phyloP scores from a whole-genome alignment of 2,329 filamentous ascomycete genomes.

The Hypomyces rosellus region DNA sequence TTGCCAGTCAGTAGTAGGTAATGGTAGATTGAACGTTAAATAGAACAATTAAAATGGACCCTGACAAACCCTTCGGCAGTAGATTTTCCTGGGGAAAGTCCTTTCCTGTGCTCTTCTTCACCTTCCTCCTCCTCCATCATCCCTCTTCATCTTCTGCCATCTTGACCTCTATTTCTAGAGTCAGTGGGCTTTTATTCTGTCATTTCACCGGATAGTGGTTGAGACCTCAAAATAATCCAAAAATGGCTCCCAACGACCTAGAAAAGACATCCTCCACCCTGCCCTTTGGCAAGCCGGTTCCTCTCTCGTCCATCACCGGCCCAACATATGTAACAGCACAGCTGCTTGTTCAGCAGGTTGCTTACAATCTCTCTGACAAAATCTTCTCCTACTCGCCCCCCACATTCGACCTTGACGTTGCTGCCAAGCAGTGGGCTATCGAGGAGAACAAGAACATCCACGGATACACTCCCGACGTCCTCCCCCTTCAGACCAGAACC shows the following conservation, averaged over 20 bases:
- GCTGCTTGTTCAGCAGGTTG: constrained; percentile 89
- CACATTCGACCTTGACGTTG: constrained; percentile 82
- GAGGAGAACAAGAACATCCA: constrained; percentile 70
- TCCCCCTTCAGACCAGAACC: constrained; percentile 76
- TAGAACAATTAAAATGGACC: constrained; percentile 9
- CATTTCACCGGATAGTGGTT: no score
- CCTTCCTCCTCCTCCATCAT: constrained; percentile 8
- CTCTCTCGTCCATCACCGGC: constrained; percentile 62
- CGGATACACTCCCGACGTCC: constrained; percentile 70
- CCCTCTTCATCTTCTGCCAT: constrained; percentile 5
- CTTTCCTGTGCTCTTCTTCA: constrained; percentile 2
- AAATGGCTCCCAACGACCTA: constrained; percentile 6
- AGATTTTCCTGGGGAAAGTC: constrained; percentile 15
- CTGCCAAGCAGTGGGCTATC: constrained; percentile 70
- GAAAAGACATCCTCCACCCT: constrained; percentile 40
- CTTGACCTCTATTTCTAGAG: constrained; percentile 5
- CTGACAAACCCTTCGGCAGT: constrained; percentile 20
- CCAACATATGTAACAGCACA: constrained; percentile 92
- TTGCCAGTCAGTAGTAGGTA: constrained; percentile 11
- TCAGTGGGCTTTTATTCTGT: not conserved
- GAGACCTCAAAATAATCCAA: not conserved
- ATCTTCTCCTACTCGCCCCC: constrained; percentile 95
- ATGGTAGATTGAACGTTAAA: constrained; percentile 9
- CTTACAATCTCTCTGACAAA: constrained; percentile 92
- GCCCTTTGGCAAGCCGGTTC: constrained; percentile 50